Conservation (phyloP, 139 green algal species). For the Tetradesmus obliquus region DNA sequence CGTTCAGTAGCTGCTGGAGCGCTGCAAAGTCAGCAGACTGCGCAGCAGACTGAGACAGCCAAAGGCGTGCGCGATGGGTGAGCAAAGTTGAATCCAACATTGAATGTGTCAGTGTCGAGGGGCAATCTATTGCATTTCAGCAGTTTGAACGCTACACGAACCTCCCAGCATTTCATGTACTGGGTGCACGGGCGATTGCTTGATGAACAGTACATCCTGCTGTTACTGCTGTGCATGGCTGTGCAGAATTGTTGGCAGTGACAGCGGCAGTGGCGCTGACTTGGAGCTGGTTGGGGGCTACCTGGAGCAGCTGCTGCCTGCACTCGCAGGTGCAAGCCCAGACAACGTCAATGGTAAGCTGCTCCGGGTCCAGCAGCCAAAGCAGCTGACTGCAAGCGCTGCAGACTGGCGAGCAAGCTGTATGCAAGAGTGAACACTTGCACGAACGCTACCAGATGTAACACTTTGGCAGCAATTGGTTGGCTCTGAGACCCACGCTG, state of each 20-base stretch:
- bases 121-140: not conserved
- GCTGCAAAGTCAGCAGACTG: not conserved
- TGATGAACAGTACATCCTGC: not conserved
- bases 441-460: not conserved
- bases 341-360: not conserved
- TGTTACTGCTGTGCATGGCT: not conserved
- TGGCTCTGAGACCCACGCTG: not conserved
- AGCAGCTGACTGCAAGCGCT: not conserved
- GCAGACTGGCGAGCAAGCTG: not conserved
- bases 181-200: not conserved
- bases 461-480: not conserved
- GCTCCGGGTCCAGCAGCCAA: not conserved
- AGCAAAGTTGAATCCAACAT: not conserved
- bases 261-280: conserved; percentile 32
- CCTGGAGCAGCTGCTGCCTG: conserved; percentile 42
- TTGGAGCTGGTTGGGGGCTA: conserved; percentile 22
- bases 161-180: not conserved
- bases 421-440: not conserved
- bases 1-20: not conserved
- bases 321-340: conserved; percentile 1
- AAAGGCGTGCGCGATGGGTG: not conserved
- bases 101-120: not conserved
- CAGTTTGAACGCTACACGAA: not conserved
- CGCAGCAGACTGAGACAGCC: not conserved
- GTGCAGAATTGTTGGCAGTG: not conserved